A percentile compares a stretch with the other conserved stretches of the same genome.
These are phyloP conservation scores for Quercus dentata DNA, from an alignment of 306 rosid species.

Conservation along the genomic window DNA sequence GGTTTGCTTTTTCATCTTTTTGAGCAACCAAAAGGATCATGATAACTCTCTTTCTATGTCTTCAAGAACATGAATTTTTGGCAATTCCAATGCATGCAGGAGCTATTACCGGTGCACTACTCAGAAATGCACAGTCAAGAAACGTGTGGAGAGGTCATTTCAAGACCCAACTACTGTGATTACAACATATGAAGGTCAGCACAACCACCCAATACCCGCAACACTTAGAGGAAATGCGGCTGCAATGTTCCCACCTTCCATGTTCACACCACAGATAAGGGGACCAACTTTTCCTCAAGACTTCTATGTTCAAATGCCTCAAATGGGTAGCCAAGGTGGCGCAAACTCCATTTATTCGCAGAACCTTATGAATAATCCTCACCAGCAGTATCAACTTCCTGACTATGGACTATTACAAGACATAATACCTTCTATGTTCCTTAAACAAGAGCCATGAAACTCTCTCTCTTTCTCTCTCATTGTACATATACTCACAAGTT, in stretches of 20 bases:
- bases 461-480: background rate
- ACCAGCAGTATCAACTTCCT: conserved; percentile 29
- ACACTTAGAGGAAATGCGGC: conserved; percentile 64
- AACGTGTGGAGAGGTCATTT: conserved; percentile 79
- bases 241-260: conserved; percentile 52
- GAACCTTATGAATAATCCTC: conserved; percentile 6
- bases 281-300: conserved; percentile 47
- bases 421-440: conserved; percentile 64
- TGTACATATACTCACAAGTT: conserved; percentile 26
- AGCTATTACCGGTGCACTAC: conserved; percentile 88
- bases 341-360: conserved; percentile 22
- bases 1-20: background rate
- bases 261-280: conserved; percentile 24
- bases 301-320: conserved; percentile 23
- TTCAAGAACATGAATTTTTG: background rate
- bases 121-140: conserved; percentile 79
- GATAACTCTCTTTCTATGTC: background rate
- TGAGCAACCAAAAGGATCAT: background rate
- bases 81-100: conserved; percentile 30
- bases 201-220: conserved; percentile 83
- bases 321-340: background rate
- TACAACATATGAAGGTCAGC: conserved; percentile 86
- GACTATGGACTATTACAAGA: conserved; percentile 77
- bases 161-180: conserved; percentile 72
- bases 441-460: conserved; percentile 50